Conservation (phyloP, 1,284 basidiomycete species). For the Schizophyllum commune region DNA sequence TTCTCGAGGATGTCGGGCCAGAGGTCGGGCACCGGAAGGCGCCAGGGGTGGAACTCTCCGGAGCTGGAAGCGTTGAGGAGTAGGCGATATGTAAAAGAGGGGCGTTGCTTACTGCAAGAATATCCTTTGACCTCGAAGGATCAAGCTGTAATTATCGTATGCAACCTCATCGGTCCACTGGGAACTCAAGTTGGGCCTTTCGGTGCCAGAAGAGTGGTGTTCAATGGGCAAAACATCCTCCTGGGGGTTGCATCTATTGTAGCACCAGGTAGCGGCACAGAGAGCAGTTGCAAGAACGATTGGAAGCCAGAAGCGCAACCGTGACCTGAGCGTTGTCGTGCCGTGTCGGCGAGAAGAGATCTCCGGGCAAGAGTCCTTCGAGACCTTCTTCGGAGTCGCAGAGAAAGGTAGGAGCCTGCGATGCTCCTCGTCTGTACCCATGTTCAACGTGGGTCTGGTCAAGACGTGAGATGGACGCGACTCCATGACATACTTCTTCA, state of each 20-base stretch:
- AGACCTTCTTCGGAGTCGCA: background rate
- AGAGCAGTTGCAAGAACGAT: background rate
- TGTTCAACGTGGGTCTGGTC: background rate
- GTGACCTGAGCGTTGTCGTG: background rate
- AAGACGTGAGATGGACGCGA: no score
- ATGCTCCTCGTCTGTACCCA: background rate
- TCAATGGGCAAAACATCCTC: background rate
- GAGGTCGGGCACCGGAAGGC: conserved; percentile 69
- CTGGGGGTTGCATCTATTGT: background rate
- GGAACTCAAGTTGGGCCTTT: background rate
- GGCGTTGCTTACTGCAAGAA: conserved; percentile 39
- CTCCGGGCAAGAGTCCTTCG: background rate
- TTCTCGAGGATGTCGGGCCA: conserved; percentile 83
- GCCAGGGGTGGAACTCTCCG: conserved; percentile 81
- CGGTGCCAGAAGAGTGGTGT: background rate
- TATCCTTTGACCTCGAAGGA: conserved; percentile 45
- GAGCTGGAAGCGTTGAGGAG: conserved; percentile 23
- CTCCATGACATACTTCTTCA: no score
- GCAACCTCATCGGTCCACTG: background rate
- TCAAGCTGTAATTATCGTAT: conserved; percentile 53
- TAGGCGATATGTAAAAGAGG: background rate
- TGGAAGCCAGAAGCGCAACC: background rate
- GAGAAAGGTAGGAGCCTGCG: background rate
- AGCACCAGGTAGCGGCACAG: background rate
- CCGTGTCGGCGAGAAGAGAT: background rate